Evolutionary conservation across 139 green algal species (phyloP), one percentile per base, ranked within the genome.

Genomic region (Haematococcus lacustris): DNA sequence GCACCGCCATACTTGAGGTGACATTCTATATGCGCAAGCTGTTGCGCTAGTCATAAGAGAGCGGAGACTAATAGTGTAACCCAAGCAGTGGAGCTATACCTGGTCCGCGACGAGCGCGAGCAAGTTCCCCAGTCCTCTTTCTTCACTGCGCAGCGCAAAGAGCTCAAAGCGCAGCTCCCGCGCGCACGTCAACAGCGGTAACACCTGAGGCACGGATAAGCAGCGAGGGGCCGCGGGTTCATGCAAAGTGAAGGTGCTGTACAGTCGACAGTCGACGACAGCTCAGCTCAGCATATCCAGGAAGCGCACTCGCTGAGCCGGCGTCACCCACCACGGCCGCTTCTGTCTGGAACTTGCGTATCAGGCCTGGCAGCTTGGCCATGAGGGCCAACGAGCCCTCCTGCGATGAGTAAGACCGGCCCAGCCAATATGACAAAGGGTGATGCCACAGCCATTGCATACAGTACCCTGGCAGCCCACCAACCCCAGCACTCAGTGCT

Each of bases 41-140:
- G 47, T 21, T 21, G 17, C 47, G 47, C 47, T 21, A 13, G 17
- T n/a, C 13, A 13, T 21, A 13, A 57, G 21, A 57, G 47, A 13
- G 21, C 17, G 21, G 47, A n/a, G 17, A 57, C 47, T 57, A 13
- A n/a, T n/a, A 21, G 13, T n/a, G 17, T n/a, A 21, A n/a, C 47
- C 47, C 13, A 57, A 21, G 17, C 47, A 57, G 25, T 13, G 17
- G 25, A 5, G 25, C 57, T 53, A 30, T 59, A 70, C 73, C 35
- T 75, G 59, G 35, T 77, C 76, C 3, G 71, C 51, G 25, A 77
- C 65, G 4, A 73, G 76, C 0, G 71, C 74, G 1, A 81, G 66
- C 32, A 81, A 38, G 38, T 71, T 66, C 35, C 74, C 74, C 40
- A 63, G 39, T 34, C 43, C 43, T 21, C 26, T 6, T 47, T 72